Base-by-base conservation (phyloP, 2,329 filamentous ascomycete species). In the Talaromyces sp. region DNA sequence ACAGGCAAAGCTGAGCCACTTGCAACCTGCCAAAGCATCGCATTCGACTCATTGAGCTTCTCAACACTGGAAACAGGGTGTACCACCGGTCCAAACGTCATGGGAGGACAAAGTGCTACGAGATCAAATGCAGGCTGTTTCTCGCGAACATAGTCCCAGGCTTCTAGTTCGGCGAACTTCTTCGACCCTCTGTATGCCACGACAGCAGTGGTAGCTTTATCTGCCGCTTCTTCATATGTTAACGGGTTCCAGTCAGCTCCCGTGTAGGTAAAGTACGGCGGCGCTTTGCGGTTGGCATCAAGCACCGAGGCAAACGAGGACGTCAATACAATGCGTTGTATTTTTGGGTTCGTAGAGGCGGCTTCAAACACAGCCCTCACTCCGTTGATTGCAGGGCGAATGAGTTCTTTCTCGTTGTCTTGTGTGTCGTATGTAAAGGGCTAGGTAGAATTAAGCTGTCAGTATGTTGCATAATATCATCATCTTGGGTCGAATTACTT, bases 81-180 rank as follows among this genome's bases (percentile, higher is more conserved):
- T 1, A 74, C 73, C 1, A 80, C 68, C 0, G 79, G 79, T 0
- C 80, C 80, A 61, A 80, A 80, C 0, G 75, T 76, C 72, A 80
- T 77, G 0, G 79, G 77, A 14, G 79, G 79, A 61, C 77, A 80
- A 2, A 81, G 67, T 0, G 78, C 74, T 5, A 79, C 78, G 16
- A 81, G 62, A 40, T 80, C 76, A 60, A 80, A 81, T 1, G 40
- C 40, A 2, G 75, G 73, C 9, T 75, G 74, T 16, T 72, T 63
- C 36, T 73, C 66, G 30, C 70, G 58, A 1, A 79, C 61, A 51
- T 76, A 74, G 8, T 69, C 60, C 71, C 70, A 73, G 5, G 70
- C 71, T 8, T 65, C 66, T 1, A 65, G 53, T 33, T 73, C 72
- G 3, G 72, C 71, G 34, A 73, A 73, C 44, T 70, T 72, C 64